A percentile compares a stretch with the other conserved stretches of the same genome.
phyloP scores from a whole-genome alignment of 2,329 filamentous ascomycete species.

The Fusarium pseudocircinatum region DNA sequence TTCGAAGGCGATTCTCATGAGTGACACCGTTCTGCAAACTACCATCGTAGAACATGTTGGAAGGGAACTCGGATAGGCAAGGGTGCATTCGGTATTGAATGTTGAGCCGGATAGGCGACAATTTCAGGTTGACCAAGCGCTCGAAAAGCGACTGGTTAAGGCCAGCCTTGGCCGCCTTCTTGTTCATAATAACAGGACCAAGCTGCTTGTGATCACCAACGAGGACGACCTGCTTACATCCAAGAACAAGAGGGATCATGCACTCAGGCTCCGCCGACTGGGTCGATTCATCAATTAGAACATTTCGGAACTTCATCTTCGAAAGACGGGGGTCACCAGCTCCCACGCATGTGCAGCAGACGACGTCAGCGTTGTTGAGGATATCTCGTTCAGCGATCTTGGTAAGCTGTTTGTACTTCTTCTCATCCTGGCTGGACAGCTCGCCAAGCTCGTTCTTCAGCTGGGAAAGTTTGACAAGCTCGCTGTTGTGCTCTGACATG shows the following conservation, averaged over 20 bases:
- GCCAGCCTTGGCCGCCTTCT: conserved; percentile 97
- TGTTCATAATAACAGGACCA: conserved; percentile 99
- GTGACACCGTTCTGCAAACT: conserved; percentile 97
- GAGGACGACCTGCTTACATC: conserved; percentile 98
- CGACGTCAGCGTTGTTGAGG: conserved; percentile 92
- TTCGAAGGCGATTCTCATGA: conserved; percentile 84
- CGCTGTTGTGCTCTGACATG: conserved; percentile 95
- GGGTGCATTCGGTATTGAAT: conserved; percentile 99
- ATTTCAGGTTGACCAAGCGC: conserved; percentile 90
- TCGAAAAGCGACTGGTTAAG: conserved; percentile 99
- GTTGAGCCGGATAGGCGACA: conserved; percentile 90
- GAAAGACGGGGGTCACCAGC: conserved; percentile 93
- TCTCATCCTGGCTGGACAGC: conserved; percentile 94
- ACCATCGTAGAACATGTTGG: conserved; percentile 99
- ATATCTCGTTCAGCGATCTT: conserved; percentile 95
- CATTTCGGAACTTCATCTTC: conserved; percentile 98
- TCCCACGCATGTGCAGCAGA: conserved; percentile 98
- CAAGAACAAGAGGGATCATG: conserved; percentile 96
- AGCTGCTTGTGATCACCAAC: conserved; percentile 98
- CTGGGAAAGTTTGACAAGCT: conserved; percentile 90
- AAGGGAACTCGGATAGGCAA: conserved; percentile 95
- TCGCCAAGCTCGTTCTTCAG: conserved; percentile 93
- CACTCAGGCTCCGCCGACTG: conserved; percentile 98
- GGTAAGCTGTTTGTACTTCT: conserved; percentile 97
- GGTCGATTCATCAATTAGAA: conserved; percentile 97